These are phyloP conservation scores for Trametes cubensis DNA, from an alignment of 768 basidiomycete genomes.

Conservation along the genomic window DNA sequence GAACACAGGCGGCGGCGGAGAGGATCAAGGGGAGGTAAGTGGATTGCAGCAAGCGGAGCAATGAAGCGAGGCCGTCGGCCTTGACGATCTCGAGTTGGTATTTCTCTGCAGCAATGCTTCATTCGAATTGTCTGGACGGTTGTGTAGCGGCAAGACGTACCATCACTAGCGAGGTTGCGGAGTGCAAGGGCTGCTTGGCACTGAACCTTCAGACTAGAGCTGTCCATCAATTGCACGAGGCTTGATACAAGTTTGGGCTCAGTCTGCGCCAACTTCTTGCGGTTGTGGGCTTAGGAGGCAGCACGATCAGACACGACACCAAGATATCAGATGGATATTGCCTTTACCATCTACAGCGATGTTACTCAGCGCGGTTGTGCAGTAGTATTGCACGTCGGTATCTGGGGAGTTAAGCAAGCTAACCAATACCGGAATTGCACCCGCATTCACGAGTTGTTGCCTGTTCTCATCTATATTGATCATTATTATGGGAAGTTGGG, in stretches of 20 bases:
- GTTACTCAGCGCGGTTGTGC: constrained; percentile 96
- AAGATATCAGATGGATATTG: constrained; percentile 11
- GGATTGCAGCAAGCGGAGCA: constrained; percentile 93
- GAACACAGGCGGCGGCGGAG: constrained; percentile 97
- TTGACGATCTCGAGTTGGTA: constrained; percentile 99
- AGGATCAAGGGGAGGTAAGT: constrained; percentile 97
- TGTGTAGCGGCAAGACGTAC: constrained; percentile 46
- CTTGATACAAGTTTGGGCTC: constrained; percentile 95
- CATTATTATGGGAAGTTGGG: constrained; percentile 9
- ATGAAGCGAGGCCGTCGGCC: constrained; percentile 86
- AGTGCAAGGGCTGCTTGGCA: constrained; percentile 97
- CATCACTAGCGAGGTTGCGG: constrained; percentile 95
- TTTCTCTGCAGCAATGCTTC: constrained; percentile 67
- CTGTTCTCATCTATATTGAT: constrained; percentile 86
- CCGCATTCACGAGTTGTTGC: constrained; percentile 97
- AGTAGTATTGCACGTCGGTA: constrained; percentile 99
- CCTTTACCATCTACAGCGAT: constrained; percentile 92
- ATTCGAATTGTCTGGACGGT: background rate
- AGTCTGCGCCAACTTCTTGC: constrained; percentile 91
- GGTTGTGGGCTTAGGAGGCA: constrained; percentile 62
- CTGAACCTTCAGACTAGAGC: constrained; percentile 95
- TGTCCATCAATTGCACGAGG: constrained; percentile 95
- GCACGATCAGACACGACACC: constrained; percentile 1
- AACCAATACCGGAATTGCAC: constrained; percentile 96
- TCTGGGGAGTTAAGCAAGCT: constrained; percentile 92